Evolutionary conservation across 2,329 filamentous ascomycete species (phyloP).

Genomic region (Fusarium sp.): DNA sequence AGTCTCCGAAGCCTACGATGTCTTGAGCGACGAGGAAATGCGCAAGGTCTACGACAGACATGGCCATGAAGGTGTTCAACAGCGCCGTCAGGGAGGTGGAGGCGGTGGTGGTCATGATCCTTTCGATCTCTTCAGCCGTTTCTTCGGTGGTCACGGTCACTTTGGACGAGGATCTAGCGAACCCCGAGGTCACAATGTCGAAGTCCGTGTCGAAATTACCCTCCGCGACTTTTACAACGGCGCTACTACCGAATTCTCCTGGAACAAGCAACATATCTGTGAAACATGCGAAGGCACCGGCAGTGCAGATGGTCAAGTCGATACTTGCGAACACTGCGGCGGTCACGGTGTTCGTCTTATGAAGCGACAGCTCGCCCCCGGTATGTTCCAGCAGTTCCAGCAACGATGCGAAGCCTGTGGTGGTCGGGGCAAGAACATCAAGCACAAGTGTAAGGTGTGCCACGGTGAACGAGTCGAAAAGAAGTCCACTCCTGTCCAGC

Average conservation of each 20-base stretch:
- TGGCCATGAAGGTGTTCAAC: conserved; percentile 89
- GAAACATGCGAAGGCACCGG: conserved; percentile 90
- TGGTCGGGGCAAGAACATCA: conserved; percentile 88
- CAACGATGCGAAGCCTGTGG: conserved; percentile 88
- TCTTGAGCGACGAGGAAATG: conserved; percentile 81
- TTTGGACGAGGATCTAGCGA: conserved; percentile 80
- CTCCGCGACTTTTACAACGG: conserved; percentile 95
- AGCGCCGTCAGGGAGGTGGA: conserved; percentile 78
- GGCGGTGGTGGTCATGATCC: conserved; percentile 77
- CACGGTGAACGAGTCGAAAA: conserved; percentile 81
- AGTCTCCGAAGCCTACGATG: conserved; percentile 95
- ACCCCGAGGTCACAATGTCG: conserved; percentile 87
- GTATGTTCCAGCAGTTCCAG: conserved; percentile 99
- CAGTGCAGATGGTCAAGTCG: conserved; percentile 83
- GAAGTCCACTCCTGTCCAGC: conserved; percentile 75
- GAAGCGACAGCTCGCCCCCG: conserved; percentile 92
- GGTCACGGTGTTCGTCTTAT: conserved; percentile 88
- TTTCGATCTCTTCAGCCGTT: conserved; percentile 95
- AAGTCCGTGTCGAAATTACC: conserved; percentile 82
- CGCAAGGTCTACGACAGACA: conserved; percentile 94
- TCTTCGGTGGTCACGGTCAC: conserved; percentile 93
- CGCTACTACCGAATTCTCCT: conserved; percentile 83
- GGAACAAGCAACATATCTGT: conserved; percentile 96
- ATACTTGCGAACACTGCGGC: conserved; percentile 80
- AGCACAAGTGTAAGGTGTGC: conserved; percentile 86